A percentile compares a stretch with the other conserved stretches of the same genome.
These are phyloP conservation scores for Fusarium brachygibbosum DNA, from an alignment of 2,329 filamentous ascomycete genomes.

Conservation along the genomic window DNA sequence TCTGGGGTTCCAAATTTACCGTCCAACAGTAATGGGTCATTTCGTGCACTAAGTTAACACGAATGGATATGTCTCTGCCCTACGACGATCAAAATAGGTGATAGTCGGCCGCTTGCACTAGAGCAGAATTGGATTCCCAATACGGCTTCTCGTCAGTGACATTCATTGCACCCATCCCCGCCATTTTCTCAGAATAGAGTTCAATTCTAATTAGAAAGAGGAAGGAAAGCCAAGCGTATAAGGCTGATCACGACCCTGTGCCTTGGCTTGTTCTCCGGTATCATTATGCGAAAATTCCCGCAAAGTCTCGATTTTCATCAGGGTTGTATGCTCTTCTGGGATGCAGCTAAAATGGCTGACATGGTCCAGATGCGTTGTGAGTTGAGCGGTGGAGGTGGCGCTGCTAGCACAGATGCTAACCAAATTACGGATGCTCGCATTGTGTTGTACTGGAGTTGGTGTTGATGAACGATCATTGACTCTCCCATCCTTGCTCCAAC, in stretches of 20 bases:
- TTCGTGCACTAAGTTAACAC: constrained; percentile 12
- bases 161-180: background rate
- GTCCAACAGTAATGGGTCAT: constrained; percentile 26
- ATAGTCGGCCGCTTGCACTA: constrained; percentile 13
- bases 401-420: constrained; percentile 4
- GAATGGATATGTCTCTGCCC: constrained; percentile 12
- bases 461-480: background rate
- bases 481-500: background rate
- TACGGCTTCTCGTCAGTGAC: constrained; percentile 2
- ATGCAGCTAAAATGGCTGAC: constrained; percentile 21
- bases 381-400: constrained; percentile 27
- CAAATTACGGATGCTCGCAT: background rate
- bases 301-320: background rate
- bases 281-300: constrained; percentile 27
- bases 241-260: constrained; percentile 15
- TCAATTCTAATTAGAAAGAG: constrained; percentile 3
- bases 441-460: background rate
- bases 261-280: background rate
- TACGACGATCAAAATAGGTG: constrained; percentile 1
- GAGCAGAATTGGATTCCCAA: background rate
- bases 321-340: background rate
- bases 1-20: constrained; percentile 34
- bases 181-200: background rate
- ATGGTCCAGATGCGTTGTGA: constrained; percentile 7
- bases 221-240: constrained; percentile 9